Conservation (phyloP, 2,329 filamentous ascomycete species). For the Akanthomyces dipterigenus region DNA sequence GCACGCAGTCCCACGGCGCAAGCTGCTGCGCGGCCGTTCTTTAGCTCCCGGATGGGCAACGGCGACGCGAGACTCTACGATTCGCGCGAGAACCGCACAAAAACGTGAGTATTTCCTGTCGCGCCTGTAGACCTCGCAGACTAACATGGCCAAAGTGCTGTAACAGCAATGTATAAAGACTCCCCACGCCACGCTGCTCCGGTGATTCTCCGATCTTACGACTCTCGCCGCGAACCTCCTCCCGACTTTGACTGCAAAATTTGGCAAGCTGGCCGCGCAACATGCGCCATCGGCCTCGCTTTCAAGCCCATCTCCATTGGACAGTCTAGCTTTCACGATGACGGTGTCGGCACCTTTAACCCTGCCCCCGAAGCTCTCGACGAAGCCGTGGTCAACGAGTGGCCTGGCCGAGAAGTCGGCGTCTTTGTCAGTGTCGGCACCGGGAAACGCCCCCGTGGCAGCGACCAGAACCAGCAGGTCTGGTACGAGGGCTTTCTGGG, state of each 20-base stretch:
- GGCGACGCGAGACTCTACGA: slow-evolving; percentile 86
- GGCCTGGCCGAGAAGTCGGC: slow-evolving; percentile 87
- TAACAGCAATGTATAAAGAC: slow-evolving; percentile 87
- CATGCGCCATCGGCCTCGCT: slow-evolving; percentile 79
- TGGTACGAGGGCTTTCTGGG: slow-evolving; percentile 96
- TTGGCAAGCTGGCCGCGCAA: slow-evolving; percentile 96
- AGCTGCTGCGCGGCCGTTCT: slow-evolving; percentile 40
- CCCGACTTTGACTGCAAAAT: slow-evolving; percentile 92
- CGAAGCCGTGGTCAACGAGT: slow-evolving; percentile 87
- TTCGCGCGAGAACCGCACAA: slow-evolving; percentile 74
- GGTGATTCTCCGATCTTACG: slow-evolving; percentile 82
- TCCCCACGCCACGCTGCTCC: slow-evolving; percentile 62
- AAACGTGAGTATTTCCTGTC: slow-evolving; percentile 58
- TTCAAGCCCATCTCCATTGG: slow-evolving; percentile 96
- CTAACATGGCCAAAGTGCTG: slow-evolving; percentile 51
- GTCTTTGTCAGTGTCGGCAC: slow-evolving; percentile 94
- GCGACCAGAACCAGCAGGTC: slow-evolving; percentile 63
- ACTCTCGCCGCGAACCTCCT: slow-evolving; percentile 83
- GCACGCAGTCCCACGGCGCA: slow-evolving; percentile 55
- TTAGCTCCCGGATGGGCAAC: slow-evolving; percentile 63
- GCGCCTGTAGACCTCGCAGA: neutral
- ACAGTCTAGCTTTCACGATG: slow-evolving; percentile 89
- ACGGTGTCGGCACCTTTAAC: slow-evolving; percentile 87
- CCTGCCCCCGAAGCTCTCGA: slow-evolving; percentile 79
- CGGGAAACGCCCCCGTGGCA: slow-evolving; percentile 64